Evolutionary conservation across 2,329 filamentous ascomycete species (phyloP), one percentile per base, ranked within the genome.

Genomic region (Calcarisporium arbuscula): DNA sequence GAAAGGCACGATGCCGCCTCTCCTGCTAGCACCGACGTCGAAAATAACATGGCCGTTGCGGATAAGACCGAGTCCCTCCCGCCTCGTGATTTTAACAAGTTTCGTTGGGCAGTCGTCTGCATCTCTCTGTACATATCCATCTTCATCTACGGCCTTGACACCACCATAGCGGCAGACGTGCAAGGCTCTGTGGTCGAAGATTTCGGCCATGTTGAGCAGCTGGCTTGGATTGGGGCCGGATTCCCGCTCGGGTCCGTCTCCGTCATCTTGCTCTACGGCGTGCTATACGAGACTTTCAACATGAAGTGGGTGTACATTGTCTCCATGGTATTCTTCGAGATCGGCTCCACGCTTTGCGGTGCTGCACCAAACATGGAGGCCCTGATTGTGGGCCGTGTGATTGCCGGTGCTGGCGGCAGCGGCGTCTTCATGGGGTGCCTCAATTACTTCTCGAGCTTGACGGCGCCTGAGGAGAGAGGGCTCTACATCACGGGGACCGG

Each of bases 151-250:
- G 34, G 38, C 20, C 38, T 40, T 18, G 3, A 17, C 32, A 70
- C 62, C 26, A 75, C 70, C 4, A 67, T 75, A 30, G 60, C 66
- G 3, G 68, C 67, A 3, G 68, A 68, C 44, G 53, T 72, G 8
- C 65, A 71, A 35, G 60, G 58, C 3, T 40, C 51, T 7, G 60
- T 70, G 14, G 47, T 65, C 10, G 46, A 54, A n/a, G 41, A 46
- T 1, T 64, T 68, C 19, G 47, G 54, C 14, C 42, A 58, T 2
- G 42, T 64, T 20, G 44, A 54, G 6, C 11, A 36, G 32, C 25
- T 36, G 36, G 47, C 57, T 5, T 71, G 66, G 67, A 47, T 69
- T 10, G 49, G 51, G n/a, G 45, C 47, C 3, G 50, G 49, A 2
- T 65, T 71, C 36, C 47, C 62, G 1, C 52, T 72, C 4, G 64